phyloP scores from a whole-genome alignment of 768 basidiomycete species.

The Boletus reticuloceps region DNA sequence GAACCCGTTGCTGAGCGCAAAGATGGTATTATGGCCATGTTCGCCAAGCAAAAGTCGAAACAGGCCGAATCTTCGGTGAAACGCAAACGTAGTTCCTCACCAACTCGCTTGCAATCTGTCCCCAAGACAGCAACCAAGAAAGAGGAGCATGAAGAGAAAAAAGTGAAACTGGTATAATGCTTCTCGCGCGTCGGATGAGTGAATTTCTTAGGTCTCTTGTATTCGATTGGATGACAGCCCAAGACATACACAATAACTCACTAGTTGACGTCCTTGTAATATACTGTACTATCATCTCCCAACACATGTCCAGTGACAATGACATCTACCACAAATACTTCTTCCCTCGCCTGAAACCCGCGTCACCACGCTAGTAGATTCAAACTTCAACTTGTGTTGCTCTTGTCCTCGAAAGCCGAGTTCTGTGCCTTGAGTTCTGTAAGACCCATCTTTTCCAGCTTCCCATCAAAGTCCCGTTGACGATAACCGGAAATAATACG shows the following conservation, averaged over 20 bases:
- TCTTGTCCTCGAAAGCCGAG: slow-evolving; percentile 19
- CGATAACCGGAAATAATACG: slow-evolving; percentile 89
- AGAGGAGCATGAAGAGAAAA: slow-evolving; percentile 21
- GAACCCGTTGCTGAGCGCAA: slow-evolving; percentile 74
- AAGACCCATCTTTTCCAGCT: slow-evolving; percentile 85
- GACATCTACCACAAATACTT: background rate
- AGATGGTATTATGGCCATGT: slow-evolving; percentile 86
- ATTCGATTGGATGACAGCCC: background rate
- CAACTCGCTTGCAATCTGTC: slow-evolving; percentile 5
- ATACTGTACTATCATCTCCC: slow-evolving; percentile 4
- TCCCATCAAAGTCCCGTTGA: slow-evolving; percentile 81
- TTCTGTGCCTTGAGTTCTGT: slow-evolving; percentile 66
- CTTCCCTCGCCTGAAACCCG: too few relatives aligned
- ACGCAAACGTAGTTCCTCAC: slow-evolving; percentile 27
- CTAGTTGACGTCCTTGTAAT: slow-evolving; percentile 5
- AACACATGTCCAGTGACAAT: background rate
- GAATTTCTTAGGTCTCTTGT: background rate
- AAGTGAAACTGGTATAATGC: slow-evolving; percentile 14
- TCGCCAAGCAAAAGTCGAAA: slow-evolving; percentile 55
- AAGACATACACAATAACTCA: background rate
- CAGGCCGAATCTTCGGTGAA: slow-evolving; percentile 17
- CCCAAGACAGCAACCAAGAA: background rate
- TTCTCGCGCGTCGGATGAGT: background rate
- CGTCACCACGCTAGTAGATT: background rate
- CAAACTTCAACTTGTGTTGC: slow-evolving; percentile 2